phyloP scores from a whole-genome alignment of 2,329 filamentous ascomycete genomes.

The Clonostachys chloroleuca region DNA sequence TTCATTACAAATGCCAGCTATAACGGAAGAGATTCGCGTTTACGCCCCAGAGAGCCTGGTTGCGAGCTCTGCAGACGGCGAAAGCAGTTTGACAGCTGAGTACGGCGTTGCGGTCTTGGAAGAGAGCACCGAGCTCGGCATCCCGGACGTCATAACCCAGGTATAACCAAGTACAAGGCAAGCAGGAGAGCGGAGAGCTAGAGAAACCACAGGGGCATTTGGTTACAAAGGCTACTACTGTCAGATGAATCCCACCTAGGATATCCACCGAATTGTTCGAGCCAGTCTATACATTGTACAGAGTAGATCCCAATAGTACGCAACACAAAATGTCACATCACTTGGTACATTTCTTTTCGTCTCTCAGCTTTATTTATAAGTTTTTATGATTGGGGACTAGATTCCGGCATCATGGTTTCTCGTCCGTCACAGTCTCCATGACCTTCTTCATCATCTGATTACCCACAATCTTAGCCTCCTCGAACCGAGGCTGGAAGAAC shows the following conservation, averaged over 20 bases:
- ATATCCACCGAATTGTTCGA: not conserved
- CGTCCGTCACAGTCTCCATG: slow-evolving; percentile 65
- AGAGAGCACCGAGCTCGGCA: slow-evolving; percentile 44
- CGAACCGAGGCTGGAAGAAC: slow-evolving; percentile 89
- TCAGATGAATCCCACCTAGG: not conserved
- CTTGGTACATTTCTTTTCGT: no score
- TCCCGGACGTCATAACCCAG: slow-evolving; percentile 36
- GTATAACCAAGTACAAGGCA: slow-evolving; percentile 4
- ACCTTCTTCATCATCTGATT: slow-evolving; percentile 98
- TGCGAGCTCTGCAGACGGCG: not conserved
- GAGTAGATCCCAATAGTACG: not conserved
- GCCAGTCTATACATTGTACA: not conserved
- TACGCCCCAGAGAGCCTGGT: not conserved
- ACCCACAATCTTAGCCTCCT: slow-evolving; percentile 80
- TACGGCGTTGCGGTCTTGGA: slow-evolving; percentile 52
- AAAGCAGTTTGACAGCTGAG: slow-evolving; percentile 8
- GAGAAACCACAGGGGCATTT: not conserved
- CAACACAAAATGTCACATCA: no score
- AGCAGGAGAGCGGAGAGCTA: not conserved
- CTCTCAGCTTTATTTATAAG: no score
- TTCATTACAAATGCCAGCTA: not conserved
- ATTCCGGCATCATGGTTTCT: slow-evolving; percentile 1
- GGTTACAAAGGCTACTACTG: no score
- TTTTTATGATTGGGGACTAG: no score
- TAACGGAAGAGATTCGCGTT: not conserved